Evolutionary conservation across 805 yeast genomes (phyloP).

Genomic region (Scheffersomyces stipitis): DNA sequence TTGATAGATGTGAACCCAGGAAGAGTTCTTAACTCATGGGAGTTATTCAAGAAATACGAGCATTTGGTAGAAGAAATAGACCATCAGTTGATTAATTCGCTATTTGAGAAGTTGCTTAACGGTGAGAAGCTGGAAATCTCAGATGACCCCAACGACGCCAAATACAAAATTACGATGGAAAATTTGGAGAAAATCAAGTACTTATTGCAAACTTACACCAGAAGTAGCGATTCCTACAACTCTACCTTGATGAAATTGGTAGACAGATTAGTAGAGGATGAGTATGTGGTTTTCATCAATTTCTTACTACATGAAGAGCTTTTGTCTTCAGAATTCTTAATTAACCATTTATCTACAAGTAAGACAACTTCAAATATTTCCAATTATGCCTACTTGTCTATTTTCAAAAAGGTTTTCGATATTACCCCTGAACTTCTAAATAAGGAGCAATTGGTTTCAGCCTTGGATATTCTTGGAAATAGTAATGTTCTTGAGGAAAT

Average conservation of each 20-base stretch:
- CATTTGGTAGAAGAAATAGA: slow-evolving; percentile 8
- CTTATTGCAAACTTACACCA: slow-evolving; percentile 1
- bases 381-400: not conserved
- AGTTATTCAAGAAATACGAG: slow-evolving; percentile 34
- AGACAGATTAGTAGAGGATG: slow-evolving; percentile 2
- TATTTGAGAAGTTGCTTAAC: slow-evolving; percentile 35
- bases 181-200: slow-evolving; percentile 3
- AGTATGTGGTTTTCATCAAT: not conserved
- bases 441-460: slow-evolving; percentile 1
- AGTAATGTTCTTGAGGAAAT: not conserved
- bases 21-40: slow-evolving; percentile 51
- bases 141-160: slow-evolving; percentile 19
- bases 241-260: not conserved
- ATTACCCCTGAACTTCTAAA: slow-evolving; percentile 3
- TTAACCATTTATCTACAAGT: not conserved
- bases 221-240: not conserved
- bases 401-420: slow-evolving; percentile 5
- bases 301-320: not conserved
- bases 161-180: not conserved
- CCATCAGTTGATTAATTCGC: slow-evolving; percentile 20
- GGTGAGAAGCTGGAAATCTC: slow-evolving; percentile 37
- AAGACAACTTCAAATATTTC: not conserved
- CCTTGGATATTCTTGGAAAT: slow-evolving; percentile 1
- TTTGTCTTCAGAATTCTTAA: not conserved
- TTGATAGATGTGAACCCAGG: slow-evolving; percentile 51